These are phyloP conservation scores for Teunomyces tritomae DNA, from an alignment of 805 yeast species.

Conservation along the genomic window DNA sequence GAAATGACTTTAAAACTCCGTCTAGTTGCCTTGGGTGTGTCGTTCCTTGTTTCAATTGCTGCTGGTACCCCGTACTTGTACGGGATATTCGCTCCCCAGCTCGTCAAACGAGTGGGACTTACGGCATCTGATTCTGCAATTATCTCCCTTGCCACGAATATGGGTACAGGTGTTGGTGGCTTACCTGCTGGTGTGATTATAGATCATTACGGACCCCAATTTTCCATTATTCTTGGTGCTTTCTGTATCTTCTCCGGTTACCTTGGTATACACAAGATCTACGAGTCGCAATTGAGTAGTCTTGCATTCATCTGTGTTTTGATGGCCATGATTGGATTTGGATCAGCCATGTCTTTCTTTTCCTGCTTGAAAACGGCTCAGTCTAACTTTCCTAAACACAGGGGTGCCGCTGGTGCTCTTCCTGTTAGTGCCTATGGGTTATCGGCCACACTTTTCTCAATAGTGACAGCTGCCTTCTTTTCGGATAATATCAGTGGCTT, in stretches of 20 bases:
- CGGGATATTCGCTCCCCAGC: constrained; percentile 75
- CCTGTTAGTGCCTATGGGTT: constrained; percentile 71
- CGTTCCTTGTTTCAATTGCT: constrained; percentile 55
- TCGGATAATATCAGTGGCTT: constrained; percentile 53
- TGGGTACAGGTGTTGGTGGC: constrained; percentile 71
- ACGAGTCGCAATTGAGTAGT: constrained; percentile 36
- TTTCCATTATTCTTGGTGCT: constrained; percentile 55
- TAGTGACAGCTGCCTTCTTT: constrained; percentile 53
- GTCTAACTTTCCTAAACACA: constrained; percentile 65
- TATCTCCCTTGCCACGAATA: constrained; percentile 56
- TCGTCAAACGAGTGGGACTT: constrained; percentile 54
- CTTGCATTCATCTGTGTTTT: constrained; percentile 46
- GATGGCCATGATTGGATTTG: constrained; percentile 57
- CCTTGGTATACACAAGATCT: constrained; percentile 47
- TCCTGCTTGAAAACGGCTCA: constrained; percentile 55
- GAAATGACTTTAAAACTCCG: constrained; percentile 10
- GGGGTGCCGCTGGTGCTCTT: constrained; percentile 68
- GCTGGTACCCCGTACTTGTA: constrained; percentile 76
- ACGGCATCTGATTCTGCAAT: constrained; percentile 62
- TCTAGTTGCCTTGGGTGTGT: constrained; percentile 26
- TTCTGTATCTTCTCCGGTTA: constrained; percentile 55
- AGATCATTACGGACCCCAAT: constrained; percentile 57
- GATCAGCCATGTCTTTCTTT: constrained; percentile 62
- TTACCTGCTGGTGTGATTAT: constrained; percentile 68
- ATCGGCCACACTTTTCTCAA: constrained; percentile 64